Conservation (phyloP, 768 basidiomycete species). For the Hygrocybe punicea region DNA sequence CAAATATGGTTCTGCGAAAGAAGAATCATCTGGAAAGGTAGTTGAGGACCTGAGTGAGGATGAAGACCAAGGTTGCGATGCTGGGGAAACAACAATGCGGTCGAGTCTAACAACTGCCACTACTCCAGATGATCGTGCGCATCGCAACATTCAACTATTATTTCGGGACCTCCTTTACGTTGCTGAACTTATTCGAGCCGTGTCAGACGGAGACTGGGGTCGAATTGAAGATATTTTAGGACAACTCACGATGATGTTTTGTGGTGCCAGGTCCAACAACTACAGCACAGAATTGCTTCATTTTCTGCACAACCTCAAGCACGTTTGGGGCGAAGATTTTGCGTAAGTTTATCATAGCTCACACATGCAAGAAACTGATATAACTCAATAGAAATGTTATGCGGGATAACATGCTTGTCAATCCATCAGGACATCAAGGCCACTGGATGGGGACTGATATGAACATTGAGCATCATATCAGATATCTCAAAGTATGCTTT, state of each 20-base stretch:
- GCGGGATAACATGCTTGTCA: conserved; percentile 36
- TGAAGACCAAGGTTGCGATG: too few relatives aligned
- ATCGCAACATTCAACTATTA: too few relatives aligned
- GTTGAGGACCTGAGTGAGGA: too few relatives aligned
- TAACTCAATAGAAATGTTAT: conserved; percentile 31
- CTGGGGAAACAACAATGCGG: too few relatives aligned
- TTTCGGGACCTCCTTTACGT: too few relatives aligned
- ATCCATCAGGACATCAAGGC: conserved; percentile 28
- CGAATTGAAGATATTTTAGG: conserved; percentile 30
- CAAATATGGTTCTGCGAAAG: too few relatives aligned
- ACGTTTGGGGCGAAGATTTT: conserved; percentile 33
- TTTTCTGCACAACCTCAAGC: conserved; percentile 26
- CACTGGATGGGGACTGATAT: conserved; percentile 36
- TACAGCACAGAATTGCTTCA: conserved; percentile 32
- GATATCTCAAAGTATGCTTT: conserved; percentile 32
- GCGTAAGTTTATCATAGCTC: conserved; percentile 22
- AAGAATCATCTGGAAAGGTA: too few relatives aligned
- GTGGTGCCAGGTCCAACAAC: conserved; percentile 31
- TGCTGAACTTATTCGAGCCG: conserved; percentile 13
- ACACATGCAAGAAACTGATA: too few relatives aligned
- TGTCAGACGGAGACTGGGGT: conserved; percentile 31
- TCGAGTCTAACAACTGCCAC: too few relatives aligned
- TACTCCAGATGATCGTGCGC: too few relatives aligned
- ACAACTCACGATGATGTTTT: conserved; percentile 27
- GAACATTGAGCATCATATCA: conserved; percentile 39